phyloP scores from a whole-genome alignment of 2,329 filamentous ascomycete species.

The Colletotrichum tropicale region DNA sequence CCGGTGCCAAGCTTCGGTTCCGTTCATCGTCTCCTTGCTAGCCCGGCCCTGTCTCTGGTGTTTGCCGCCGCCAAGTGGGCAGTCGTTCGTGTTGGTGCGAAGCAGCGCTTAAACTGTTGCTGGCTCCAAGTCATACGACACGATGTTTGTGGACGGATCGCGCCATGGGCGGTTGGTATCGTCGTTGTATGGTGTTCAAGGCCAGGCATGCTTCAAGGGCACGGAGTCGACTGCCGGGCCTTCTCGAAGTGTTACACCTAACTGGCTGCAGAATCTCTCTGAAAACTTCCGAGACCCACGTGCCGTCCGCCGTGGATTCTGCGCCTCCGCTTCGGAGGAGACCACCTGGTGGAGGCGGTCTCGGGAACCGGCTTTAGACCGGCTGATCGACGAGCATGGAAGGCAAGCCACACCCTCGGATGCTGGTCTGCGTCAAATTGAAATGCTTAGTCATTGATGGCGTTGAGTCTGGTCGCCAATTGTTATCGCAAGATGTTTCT shows the following conservation, averaged over 20 bases:
- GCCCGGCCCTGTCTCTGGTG: background rate
- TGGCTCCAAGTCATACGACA: background rate
- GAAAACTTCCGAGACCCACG: background rate
- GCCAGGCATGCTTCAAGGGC: background rate
- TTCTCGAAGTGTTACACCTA: background rate
- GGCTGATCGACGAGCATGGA: background rate
- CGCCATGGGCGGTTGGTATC: background rate
- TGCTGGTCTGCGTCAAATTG: background rate
- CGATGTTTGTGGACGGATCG: background rate
- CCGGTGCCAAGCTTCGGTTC: background rate
- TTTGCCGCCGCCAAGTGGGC: background rate
- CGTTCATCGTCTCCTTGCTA: background rate
- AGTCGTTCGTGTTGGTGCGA: background rate
- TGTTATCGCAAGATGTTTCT: background rate
- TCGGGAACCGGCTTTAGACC: background rate
- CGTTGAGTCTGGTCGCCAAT: background rate
- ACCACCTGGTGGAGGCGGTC: background rate
- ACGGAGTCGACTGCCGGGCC: background rate
- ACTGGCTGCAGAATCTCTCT: background rate
- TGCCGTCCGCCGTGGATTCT: background rate
- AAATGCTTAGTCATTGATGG: background rate
- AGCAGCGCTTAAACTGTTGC: background rate
- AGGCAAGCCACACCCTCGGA: background rate
- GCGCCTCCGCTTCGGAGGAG: background rate
- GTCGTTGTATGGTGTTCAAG: background rate